Evolutionary conservation across 495 filamentous ascomycete genomes (phyloP), one percentile per base, ranked within the genome.

Genomic region (Pyronema omphalodes): DNA sequence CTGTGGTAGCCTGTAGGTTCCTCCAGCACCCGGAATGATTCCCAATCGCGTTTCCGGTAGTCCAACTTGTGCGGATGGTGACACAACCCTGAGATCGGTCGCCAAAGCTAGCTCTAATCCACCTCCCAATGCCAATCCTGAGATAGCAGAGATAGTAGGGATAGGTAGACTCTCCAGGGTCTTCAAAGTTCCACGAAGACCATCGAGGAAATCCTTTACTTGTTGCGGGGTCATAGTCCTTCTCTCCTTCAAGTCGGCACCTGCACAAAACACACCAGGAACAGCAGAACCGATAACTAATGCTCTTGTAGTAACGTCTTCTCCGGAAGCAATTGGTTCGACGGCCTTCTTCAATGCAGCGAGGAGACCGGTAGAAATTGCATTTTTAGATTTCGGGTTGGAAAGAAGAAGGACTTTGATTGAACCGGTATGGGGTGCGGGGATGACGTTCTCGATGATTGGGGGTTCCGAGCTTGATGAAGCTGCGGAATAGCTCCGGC

Each of bases 1-100:
- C 0, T 67, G 68, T 0, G 84, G 86, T 0, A 98, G 74, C 4
- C 91, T 79, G 65, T 84, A 88, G 0, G 88, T 94, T 14, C 91
- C 91, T 6, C 91, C 91, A 0, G 91, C 93, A 43, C 91, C 91
- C 6, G 91, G 91, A 55, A 96, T 82, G 61, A 98, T 96, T 18
- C 82, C 91, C 0, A 98, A 75, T 0, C 86, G 71, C 0, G 91
- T 95, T 62, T 98, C 91, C 1, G 91, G 91, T 2, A 98, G 75
- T 0, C 77, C 89, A 53, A 98, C 78, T 44, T 72, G 69, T 18
- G 83, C 80, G 41, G 74, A 77, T 9, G 82, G 81, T 37, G 77
- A 73, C 58, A 94, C 78, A 52, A 98, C 79, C 53, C 91, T 84
- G 60, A 98, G 76, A 64, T 86, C 76, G 3, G 87, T 94, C 58